A percentile compares a stretch with the other conserved stretches of the same genome.
Evolutionary conservation across 164 flowering plant species (phyloP).

Genomic region (Vitis rupestris): DNA sequence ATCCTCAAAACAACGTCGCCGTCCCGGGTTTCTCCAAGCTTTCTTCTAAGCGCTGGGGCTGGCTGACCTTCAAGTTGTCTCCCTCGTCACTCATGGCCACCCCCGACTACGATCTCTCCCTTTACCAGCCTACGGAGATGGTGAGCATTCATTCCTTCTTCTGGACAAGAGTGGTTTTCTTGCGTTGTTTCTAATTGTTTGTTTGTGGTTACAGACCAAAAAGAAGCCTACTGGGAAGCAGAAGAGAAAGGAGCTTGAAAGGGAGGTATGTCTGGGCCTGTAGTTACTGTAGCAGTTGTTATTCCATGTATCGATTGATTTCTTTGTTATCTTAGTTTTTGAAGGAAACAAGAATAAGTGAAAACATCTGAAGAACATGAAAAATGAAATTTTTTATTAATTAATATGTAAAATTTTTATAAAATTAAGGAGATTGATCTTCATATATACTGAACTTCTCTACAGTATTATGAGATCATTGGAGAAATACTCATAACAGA

Average conservation of each 20-base stretch:
- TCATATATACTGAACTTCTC: too few relatives aligned
- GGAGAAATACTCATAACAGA: too few relatives aligned
- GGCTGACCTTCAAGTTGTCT: conserved; percentile 2
- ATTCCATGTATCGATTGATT: too few relatives aligned
- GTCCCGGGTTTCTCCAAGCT: conserved; percentile 14
- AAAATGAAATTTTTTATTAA: too few relatives aligned
- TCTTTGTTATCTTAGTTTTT: too few relatives aligned
- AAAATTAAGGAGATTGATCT: too few relatives aligned
- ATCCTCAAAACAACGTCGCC: background rate
- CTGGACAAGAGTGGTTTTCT: background rate
- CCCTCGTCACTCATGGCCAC: conserved; percentile 18
- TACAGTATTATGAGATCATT: too few relatives aligned
- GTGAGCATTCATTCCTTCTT: conserved; percentile 15
- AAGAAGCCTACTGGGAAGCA: conserved; percentile 42
- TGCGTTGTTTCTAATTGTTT: background rate
- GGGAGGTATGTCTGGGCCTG: conserved; percentile 48
- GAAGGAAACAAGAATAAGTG: too few relatives aligned
- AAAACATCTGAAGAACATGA: too few relatives aligned
- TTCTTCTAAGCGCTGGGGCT: conserved; percentile 1
- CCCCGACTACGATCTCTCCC: conserved; percentile 7
- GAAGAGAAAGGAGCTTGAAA: conserved; percentile 60
- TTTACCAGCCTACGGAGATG: conserved; percentile 6
- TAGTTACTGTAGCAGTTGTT: too few relatives aligned
- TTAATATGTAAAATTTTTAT: too few relatives aligned
- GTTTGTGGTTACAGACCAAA: conserved; percentile 36